Conservation (phyloP, 2,329 filamentous ascomycete genomes). For the Mariannaea elegans region DNA sequence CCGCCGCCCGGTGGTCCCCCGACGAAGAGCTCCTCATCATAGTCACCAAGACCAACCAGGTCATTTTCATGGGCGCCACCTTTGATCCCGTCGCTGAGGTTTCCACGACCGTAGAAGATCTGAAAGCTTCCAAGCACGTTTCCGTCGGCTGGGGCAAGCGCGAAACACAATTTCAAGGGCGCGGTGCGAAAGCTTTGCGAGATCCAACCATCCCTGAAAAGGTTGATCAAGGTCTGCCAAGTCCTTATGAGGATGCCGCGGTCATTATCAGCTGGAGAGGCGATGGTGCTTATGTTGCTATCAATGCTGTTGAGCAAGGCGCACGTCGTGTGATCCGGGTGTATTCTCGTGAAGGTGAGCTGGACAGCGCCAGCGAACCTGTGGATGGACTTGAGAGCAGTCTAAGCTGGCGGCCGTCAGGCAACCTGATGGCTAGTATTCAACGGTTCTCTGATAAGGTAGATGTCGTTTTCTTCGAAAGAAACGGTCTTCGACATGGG, state of each 20-base stretch:
- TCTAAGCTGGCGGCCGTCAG: slow-evolving; percentile 89
- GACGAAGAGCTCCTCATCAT: slow-evolving; percentile 92
- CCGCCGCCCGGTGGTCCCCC: slow-evolving; percentile 90
- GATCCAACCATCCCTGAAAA: slow-evolving; percentile 96
- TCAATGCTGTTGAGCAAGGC: slow-evolving; percentile 79
- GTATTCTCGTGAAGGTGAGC: slow-evolving; percentile 86
- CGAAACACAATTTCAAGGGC: slow-evolving; percentile 97
- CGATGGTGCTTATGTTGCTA: slow-evolving; percentile 88
- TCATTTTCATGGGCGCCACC: slow-evolving; percentile 91
- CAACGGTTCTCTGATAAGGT: slow-evolving; percentile 75
- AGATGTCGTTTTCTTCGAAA: slow-evolving; percentile 93
- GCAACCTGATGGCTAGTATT: slow-evolving; percentile 89
- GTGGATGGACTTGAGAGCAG: slow-evolving; percentile 89
- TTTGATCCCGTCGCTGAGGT: slow-evolving; percentile 87
- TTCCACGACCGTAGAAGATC: slow-evolving; percentile 76
- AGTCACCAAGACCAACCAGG: slow-evolving; percentile 78
- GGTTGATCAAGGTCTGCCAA: slow-evolving; percentile 83
- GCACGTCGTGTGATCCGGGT: slow-evolving; percentile 84
- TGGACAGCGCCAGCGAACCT: slow-evolving; percentile 94
- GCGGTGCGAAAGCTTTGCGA: slow-evolving; percentile 82
- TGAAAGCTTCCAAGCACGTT: slow-evolving; percentile 90
- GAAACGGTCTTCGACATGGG: slow-evolving; percentile 96
- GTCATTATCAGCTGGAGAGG: slow-evolving; percentile 90
- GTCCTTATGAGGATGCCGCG: slow-evolving; percentile 74
- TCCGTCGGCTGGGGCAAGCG: slow-evolving; percentile 98